Evolutionary conservation across 2,329 filamentous ascomycete species (phyloP).

Genomic region (Davidsoniella virescens): DNA sequence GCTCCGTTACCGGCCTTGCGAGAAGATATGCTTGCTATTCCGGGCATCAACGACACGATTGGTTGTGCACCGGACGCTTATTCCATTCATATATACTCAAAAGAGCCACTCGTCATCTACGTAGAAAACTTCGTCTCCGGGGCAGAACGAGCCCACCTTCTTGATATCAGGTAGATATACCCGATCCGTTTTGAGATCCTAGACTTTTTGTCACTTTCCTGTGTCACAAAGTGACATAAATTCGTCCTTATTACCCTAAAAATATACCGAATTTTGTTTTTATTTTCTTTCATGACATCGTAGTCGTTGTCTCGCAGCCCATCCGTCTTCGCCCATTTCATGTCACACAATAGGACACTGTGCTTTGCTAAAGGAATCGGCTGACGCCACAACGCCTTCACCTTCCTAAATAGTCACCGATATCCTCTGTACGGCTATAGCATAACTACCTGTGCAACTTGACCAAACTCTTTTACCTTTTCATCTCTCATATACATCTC

Average conservation of each 20-base stretch:
- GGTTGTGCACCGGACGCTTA: constrained; percentile 28
- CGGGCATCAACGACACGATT: constrained; percentile 23
- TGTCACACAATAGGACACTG: neutral
- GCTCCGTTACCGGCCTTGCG: constrained; percentile 31
- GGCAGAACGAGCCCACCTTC: constrained; percentile 26
- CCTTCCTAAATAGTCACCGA: too few species aligned
- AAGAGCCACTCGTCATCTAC: constrained; percentile 30
- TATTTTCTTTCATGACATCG: neutral
- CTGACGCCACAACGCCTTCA: too few species aligned
- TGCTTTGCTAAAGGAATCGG: too few species aligned
- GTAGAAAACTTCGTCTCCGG: constrained; percentile 29
- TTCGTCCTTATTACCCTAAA: neutral
- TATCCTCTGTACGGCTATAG: too few species aligned
- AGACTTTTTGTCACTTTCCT: too few species aligned
- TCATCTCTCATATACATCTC: neutral
- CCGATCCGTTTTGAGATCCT: neutral
- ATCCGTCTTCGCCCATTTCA: neutral
- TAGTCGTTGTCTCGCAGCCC: neutral
- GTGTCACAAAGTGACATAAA: too few species aligned
- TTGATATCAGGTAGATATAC: constrained; percentile 24
- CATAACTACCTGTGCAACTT: neutral
- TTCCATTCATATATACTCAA: constrained; percentile 25
- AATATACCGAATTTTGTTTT: neutral
- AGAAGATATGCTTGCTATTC: constrained; percentile 34
- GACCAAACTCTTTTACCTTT: neutral